phyloP scores from a whole-genome alignment of 495 filamentous ascomycete species.

The Podospora australis region DNA sequence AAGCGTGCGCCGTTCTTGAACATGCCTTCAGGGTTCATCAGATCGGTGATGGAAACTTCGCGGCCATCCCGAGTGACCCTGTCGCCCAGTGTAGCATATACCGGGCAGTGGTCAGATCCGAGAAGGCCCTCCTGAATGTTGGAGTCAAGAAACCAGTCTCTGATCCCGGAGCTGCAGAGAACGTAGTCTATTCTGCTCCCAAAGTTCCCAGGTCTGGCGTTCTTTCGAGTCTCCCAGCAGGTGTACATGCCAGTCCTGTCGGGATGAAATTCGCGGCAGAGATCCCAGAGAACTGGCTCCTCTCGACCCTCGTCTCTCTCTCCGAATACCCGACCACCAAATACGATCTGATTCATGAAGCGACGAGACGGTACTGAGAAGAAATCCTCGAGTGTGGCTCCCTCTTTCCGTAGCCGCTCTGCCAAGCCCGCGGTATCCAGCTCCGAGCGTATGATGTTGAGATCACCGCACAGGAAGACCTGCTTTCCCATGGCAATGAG shows the following conservation, averaged over 20 bases:
- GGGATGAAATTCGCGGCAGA: constrained; percentile 78
- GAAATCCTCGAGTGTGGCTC: constrained; percentile 37
- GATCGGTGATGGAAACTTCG: constrained; percentile 54
- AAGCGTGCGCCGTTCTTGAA: constrained; percentile 65
- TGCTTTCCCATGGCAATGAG: constrained; percentile 70
- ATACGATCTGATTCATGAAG: constrained; percentile 77
- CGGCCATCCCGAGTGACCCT: constrained; percentile 42
- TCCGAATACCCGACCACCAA: constrained; percentile 63
- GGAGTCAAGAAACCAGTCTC: constrained; percentile 74
- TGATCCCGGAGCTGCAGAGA: constrained; percentile 73
- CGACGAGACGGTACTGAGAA: constrained; percentile 68
- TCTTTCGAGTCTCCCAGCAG: constrained; percentile 54
- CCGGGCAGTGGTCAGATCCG: constrained; percentile 95
- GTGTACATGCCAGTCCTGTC: constrained; percentile 86
- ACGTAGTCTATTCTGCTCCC: constrained; percentile 92
- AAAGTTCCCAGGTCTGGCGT: constrained; percentile 83
- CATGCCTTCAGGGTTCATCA: constrained; percentile 73
- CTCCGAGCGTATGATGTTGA: constrained; percentile 76
- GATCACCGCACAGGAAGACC: constrained; percentile 79
- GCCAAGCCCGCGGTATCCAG: constrained; percentile 66
- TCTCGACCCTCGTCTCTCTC: constrained; percentile 68
- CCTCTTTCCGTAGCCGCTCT: constrained; percentile 65
- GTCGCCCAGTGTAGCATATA: constrained; percentile 48
- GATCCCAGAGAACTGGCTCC: constrained; percentile 72
- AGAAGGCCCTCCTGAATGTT: constrained; percentile 94